Conservation (phyloP, 1,284 basidiomycete genomes). For the Apiotrichum laibachii region DNA sequence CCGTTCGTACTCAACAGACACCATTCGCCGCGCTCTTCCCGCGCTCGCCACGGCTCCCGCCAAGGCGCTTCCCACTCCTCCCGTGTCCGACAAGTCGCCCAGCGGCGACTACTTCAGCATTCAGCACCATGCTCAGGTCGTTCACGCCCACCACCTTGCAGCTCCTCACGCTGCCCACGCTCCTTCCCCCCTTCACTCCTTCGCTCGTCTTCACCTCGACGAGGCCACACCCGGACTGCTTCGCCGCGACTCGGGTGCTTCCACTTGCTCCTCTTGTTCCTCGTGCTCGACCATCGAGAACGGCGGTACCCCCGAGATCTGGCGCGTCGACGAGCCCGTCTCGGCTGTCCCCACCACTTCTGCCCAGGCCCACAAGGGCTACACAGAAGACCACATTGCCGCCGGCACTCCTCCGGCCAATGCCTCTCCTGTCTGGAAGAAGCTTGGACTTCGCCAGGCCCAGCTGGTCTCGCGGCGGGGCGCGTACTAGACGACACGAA, state of each 20-base stretch:
- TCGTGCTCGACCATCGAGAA: constrained; percentile 6
- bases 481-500: background rate
- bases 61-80: constrained; percentile 11
- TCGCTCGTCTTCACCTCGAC: constrained; percentile 17
- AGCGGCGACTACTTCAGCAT: constrained; percentile 16
- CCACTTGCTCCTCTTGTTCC: constrained; percentile 18
- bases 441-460: constrained; percentile 17
- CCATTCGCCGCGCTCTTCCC: constrained; percentile 1
- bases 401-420: constrained; percentile 1
- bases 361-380: constrained; percentile 3
- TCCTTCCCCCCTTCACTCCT: constrained; percentile 16
- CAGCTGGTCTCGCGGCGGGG: constrained; percentile 9
- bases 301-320: constrained; percentile 12
- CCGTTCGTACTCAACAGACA: constrained; percentile 10
- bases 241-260: constrained; percentile 15
- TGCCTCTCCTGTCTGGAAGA: constrained; percentile 18
- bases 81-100: constrained; percentile 3
- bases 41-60: constrained; percentile 12
- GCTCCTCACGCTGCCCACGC: constrained; percentile 4
- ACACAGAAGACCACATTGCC: constrained; percentile 11
- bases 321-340: constrained; percentile 4
- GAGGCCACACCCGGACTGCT: constrained; percentile 16
- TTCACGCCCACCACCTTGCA: constrained; percentile 2
- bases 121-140: constrained; percentile 6
- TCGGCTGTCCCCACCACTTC: background rate